A percentile compares a stretch with the other conserved stretches of the same genome.
Conservation (phyloP, 371 early-diverging fungal genomes). For the Mucor circinelloides region DNA sequence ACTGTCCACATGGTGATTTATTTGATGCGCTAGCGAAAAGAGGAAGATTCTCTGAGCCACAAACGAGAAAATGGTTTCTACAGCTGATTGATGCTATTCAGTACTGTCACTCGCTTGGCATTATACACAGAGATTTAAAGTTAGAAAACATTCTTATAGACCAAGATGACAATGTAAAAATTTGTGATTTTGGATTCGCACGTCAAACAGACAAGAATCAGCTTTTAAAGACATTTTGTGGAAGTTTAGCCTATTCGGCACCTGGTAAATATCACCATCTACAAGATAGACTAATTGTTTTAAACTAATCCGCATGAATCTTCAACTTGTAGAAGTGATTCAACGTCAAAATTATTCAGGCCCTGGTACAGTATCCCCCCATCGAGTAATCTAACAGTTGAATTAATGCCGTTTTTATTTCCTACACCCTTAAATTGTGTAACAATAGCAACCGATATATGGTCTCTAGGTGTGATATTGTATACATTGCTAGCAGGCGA, state of each 20-base stretch:
- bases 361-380: slow-evolving; percentile 40
- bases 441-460: slow-evolving; percentile 69
- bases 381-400: background rate
- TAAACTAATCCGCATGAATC: background rate
- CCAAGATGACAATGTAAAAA: slow-evolving; percentile 71
- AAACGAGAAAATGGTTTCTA: slow-evolving; percentile 64
- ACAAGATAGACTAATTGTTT: background rate
- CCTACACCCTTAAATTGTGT: background rate
- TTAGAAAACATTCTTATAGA: slow-evolving; percentile 86
- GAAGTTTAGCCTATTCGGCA: slow-evolving; percentile 82
- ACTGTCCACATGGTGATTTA: slow-evolving; percentile 76
- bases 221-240: slow-evolving; percentile 83
- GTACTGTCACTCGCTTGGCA: slow-evolving; percentile 75
- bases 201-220: slow-evolving; percentile 67
- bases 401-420: background rate
- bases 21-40: slow-evolving; percentile 65
- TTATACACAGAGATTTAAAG: slow-evolving; percentile 85
- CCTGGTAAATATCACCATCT: slow-evolving; percentile 48
- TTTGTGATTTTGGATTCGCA: slow-evolving; percentile 92
- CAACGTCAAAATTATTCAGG: slow-evolving; percentile 72
- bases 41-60: slow-evolving; percentile 54
- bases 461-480: slow-evolving; percentile 79
- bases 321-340: slow-evolving; percentile 55
- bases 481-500: slow-evolving; percentile 72
- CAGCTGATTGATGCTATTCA: slow-evolving; percentile 76